A percentile compares a stretch with the other conserved stretches of the same genome.
These are phyloP conservation scores for Coemansia asiatica DNA, from an alignment of 192 early-diverging fungal species.

Conservation along the genomic window DNA sequence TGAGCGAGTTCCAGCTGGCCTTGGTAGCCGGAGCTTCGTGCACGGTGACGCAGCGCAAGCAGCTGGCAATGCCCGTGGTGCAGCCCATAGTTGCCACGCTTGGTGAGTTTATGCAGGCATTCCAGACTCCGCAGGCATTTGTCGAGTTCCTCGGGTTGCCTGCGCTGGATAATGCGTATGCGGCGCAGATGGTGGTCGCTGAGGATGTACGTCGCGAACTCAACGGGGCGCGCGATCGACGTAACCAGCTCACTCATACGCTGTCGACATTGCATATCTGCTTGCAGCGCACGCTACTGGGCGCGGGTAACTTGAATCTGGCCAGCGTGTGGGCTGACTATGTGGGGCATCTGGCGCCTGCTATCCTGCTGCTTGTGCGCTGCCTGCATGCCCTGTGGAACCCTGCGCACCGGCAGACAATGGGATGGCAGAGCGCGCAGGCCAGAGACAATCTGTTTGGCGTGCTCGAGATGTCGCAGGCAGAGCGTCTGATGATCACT, in stretches of 20 bases:
- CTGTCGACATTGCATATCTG: slow-evolving; percentile 35
- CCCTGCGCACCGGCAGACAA: slow-evolving; percentile 18
- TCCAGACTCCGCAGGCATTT: slow-evolving; percentile 35
- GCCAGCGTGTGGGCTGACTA: slow-evolving; percentile 43
- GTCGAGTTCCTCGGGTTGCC: slow-evolving; percentile 29
- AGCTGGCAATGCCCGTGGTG: slow-evolving; percentile 36
- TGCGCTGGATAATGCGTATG: slow-evolving; percentile 21
- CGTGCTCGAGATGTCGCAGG: slow-evolving; percentile 25
- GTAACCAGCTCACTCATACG: slow-evolving; percentile 14
- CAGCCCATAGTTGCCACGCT: slow-evolving; percentile 37
- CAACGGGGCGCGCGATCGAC: slow-evolving; percentile 13
- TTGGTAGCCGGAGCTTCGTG: slow-evolving; percentile 35
- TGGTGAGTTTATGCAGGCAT: slow-evolving; percentile 8
- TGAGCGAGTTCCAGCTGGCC: slow-evolving; percentile 48
- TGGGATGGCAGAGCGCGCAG: slow-evolving; percentile 33
- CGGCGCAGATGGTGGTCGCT: background rate
- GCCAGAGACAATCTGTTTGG: slow-evolving; percentile 31
- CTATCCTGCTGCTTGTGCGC: slow-evolving; percentile 26
- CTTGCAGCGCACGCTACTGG: slow-evolving; percentile 38
- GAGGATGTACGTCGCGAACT: background rate
- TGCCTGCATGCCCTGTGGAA: slow-evolving; percentile 47
- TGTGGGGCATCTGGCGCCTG: slow-evolving; percentile 19
- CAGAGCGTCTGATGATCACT: slow-evolving; percentile 21
- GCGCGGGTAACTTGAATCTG: slow-evolving; percentile 4
- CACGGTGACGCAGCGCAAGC: slow-evolving; percentile 26